Percentiles rank a stretch among this genome's conserved stretches.
Evolutionary conservation across 257 asterid genomes (phyloP).

Genomic region (Capsicum baccatum): DNA sequence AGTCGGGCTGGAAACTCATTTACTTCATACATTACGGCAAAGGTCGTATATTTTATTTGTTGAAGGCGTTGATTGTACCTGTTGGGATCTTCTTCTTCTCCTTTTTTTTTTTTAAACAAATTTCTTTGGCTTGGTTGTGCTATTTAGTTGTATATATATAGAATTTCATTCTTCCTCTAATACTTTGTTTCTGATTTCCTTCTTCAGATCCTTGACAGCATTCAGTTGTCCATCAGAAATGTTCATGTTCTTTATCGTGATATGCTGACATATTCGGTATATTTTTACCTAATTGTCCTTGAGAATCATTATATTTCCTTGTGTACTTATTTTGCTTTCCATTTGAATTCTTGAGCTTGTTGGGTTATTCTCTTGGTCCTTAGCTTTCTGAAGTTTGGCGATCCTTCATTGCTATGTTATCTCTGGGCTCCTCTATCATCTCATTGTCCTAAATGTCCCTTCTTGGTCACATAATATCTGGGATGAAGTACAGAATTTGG

Average conservation of each 20-base stretch:
- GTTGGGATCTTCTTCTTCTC: neutral
- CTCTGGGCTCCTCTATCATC: constrained; percentile 8
- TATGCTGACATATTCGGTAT: constrained; percentile 58
- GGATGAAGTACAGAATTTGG: neutral
- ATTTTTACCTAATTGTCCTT: constrained; percentile 24
- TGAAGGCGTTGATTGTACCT: constrained; percentile 1
- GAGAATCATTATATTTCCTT: constrained; percentile 19
- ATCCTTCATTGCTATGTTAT: constrained; percentile 15
- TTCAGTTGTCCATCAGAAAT: constrained; percentile 87
- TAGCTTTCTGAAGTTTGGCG: neutral
- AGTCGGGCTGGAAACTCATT: constrained; percentile 89
- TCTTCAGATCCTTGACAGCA: constrained; percentile 87
- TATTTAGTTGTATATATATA: constrained; percentile 28
- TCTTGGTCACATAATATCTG: neutral
- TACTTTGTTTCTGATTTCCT: constrained; percentile 30
- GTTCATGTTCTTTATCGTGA: constrained; percentile 76
- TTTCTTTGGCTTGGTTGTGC: constrained; percentile 23
- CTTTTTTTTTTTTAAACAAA: neutral
- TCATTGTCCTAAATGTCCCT: constrained; percentile 6
- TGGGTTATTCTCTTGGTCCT: constrained; percentile 16
- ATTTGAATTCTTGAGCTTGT: constrained; percentile 6
- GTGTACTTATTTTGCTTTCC: constrained; percentile 13
- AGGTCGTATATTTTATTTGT: constrained; percentile 56
- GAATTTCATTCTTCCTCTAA: constrained; percentile 15
- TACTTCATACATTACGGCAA: constrained; percentile 84